Base-by-base conservation (phyloP, 2,329 filamentous ascomycete species). In the Stenocarpella maydis region DNA sequence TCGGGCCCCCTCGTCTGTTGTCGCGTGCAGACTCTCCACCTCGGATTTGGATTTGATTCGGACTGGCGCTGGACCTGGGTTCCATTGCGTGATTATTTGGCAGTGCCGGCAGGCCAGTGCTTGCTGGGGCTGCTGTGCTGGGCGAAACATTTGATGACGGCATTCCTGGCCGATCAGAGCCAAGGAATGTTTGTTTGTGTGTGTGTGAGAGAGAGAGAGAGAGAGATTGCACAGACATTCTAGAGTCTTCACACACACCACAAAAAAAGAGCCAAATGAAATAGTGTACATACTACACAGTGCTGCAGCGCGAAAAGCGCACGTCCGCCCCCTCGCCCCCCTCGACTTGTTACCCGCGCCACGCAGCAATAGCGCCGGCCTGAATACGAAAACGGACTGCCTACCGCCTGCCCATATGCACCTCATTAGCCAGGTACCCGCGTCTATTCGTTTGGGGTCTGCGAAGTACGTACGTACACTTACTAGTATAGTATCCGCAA, bases 351-450 rank as follows among this genome's bases (percentile, higher is more conserved):
- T 63, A 63, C 58, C n/a, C 58, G 58, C 58, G 58, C 58, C 58
- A 63, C 58, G 58, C 58, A 63, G 58, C 58, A 63, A 63, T 63
- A 63, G 58, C 58, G 58, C 37, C 58, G 58, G 43, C 43, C 58
- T 63, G 58, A 63, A 63, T 63, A 63, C 58, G 58, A 63, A 63
- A 19, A 63, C 26, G 58, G 43, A 14, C 58, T 49, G 28, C 10
- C 58, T 61, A 21, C 55, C 19, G 19, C 39, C 19, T 21, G 21
- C 17, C 17, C n/a, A 34, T 41, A 21, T 61, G 58, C 58, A 61
- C 39, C 58, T 37, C 26, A 47, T n/a, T 45, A 47, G 58, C 55
- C 58, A 61, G 58, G 58, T 37, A 61, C 58, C 58, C 41, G 41
- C 28, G 58, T 37, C 54, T 43, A 21, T 12, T 37, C 34, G 31